A percentile compares a stretch with the other conserved stretches of the same genome.
Conservation (phyloP, 2,329 filamentous ascomycete species). For the Xylaria sp. region DNA sequence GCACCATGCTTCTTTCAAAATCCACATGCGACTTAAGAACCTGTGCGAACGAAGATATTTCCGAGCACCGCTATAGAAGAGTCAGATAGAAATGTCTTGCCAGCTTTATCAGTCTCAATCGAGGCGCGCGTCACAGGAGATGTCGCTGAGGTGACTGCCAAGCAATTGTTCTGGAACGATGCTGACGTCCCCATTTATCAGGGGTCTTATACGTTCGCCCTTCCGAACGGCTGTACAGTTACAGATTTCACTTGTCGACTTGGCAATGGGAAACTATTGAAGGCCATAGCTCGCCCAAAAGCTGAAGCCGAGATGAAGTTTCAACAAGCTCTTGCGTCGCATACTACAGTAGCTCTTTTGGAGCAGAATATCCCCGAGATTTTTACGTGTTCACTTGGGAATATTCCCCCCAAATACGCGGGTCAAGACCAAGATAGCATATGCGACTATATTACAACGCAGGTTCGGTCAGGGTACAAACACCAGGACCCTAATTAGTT, state of each 20-base stretch:
- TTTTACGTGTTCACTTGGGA: constrained; percentile 46
- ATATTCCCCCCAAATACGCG: constrained; percentile 43
- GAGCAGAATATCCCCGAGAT: constrained; percentile 47
- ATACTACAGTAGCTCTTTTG: constrained; percentile 37
- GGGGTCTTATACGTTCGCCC: constrained; percentile 46
- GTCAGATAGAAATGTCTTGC: constrained; percentile 37
- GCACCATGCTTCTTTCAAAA: too few species aligned
- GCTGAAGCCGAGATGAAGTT: constrained; percentile 40
- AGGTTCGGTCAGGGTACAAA: constrained; percentile 39
- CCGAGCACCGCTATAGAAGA: constrained; percentile 8
- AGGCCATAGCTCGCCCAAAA: constrained; percentile 40
- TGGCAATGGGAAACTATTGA: constrained; percentile 41
- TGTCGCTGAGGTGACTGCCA: constrained; percentile 42
- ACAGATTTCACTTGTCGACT: constrained; percentile 46
- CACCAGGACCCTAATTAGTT: constrained; percentile 42
- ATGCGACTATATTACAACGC: constrained; percentile 43
- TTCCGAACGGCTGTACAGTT: constrained; percentile 45
- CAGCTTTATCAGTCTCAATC: constrained; percentile 42
- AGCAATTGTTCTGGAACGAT: constrained; percentile 47
- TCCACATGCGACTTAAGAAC: not conserved
- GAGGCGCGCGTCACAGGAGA: constrained; percentile 44
- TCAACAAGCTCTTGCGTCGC: constrained; percentile 23
- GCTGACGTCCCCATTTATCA: constrained; percentile 40
- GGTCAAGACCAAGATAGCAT: constrained; percentile 44
- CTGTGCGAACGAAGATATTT: not conserved